Evolutionary conservation across 352 stramenopile species (phyloP).

Genomic region (Peronosclerospora sorghi): DNA sequence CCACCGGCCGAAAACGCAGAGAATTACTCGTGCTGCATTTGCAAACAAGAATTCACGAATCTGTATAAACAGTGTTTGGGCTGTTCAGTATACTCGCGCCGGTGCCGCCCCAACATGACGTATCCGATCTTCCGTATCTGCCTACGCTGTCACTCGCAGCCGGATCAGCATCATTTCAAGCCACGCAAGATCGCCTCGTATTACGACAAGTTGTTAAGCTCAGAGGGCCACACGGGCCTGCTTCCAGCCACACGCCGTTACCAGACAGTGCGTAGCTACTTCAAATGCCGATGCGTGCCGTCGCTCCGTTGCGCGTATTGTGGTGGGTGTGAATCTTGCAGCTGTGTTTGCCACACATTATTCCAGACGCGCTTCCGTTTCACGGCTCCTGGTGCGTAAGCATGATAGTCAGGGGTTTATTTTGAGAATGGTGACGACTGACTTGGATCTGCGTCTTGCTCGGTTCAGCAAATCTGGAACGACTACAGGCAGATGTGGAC

Average conservation of each 20-base stretch:
- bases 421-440: neutral
- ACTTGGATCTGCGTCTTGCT: conserved; percentile 1
- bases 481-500: conserved; percentile 28
- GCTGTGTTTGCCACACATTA: conserved; percentile 75
- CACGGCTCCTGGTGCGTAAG: conserved; percentile 47
- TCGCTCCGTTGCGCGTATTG: conserved; percentile 55
- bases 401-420: neutral
- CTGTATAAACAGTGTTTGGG: conserved; percentile 80
- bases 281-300: conserved; percentile 57
- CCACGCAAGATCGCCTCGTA: conserved; percentile 41
- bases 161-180: conserved; percentile 69
- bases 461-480: conserved; percentile 27
- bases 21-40: conserved; percentile 57
- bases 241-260: conserved; percentile 51
- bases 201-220: conserved; percentile 60
- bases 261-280: conserved; percentile 53
- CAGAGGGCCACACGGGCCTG: conserved; percentile 61
- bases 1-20: conserved; percentile 21
- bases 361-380: conserved; percentile 80
- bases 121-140: conserved; percentile 63
- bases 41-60: conserved; percentile 67
- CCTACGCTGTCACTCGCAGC: conserved; percentile 56
- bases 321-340: conserved; percentile 70
- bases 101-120: conserved; percentile 45
- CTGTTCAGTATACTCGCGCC: conserved; percentile 53